Evolutionary conservation across 192 early-diverging fungal species (phyloP).

Genomic region (Dispira simplex): DNA sequence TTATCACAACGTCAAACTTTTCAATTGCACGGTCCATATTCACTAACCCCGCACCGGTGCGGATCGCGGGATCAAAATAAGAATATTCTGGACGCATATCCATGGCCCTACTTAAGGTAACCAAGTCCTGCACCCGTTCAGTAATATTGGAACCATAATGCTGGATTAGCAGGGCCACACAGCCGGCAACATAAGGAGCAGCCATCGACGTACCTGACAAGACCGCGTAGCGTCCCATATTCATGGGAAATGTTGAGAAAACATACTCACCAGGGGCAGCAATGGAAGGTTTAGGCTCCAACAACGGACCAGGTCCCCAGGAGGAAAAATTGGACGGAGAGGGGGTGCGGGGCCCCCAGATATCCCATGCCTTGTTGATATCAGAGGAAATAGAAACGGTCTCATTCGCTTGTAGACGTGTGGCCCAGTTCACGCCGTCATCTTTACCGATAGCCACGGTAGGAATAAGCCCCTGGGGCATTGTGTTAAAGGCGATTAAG

Average conservation of each 20-base stretch:
- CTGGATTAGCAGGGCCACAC: conserved; percentile 4
- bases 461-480: background rate
- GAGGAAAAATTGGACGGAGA: background rate
- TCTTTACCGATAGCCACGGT: background rate
- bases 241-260: background rate
- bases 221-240: background rate
- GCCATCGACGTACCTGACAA: conserved; percentile 11
- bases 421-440: background rate
- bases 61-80: background rate
- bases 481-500: background rate
- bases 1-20: background rate
- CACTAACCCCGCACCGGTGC: background rate
- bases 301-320: conserved; percentile 9
- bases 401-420: background rate
- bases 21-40: background rate
- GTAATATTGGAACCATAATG: background rate
- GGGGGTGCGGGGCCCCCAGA: background rate
- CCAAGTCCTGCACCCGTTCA: background rate
- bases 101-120: background rate
- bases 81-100: background rate
- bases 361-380: no score
- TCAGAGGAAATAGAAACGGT: background rate
- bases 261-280: conserved; percentile 7
- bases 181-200: conserved; percentile 1
- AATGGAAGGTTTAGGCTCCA: conserved; percentile 7